These are phyloP conservation scores for Evernia prunastri DNA, from an alignment of 495 filamentous ascomycete genomes.

Conservation along the genomic window DNA sequence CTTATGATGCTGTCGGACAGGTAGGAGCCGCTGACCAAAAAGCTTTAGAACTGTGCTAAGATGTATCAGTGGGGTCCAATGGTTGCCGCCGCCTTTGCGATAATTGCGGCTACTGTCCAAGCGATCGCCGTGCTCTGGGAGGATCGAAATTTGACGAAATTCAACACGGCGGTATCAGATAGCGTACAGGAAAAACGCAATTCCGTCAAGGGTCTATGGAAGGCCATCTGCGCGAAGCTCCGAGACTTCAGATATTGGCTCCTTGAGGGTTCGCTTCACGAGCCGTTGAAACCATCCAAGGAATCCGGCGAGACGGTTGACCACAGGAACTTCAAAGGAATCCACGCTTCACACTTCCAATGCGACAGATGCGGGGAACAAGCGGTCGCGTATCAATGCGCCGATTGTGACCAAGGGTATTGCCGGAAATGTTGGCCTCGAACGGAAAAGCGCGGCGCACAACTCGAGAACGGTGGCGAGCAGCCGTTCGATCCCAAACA, in stretches of 20 bases:
- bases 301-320: neutral
- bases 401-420: neutral
- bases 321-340: neutral
- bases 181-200: neutral
- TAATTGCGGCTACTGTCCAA: neutral
- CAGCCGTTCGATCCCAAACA: neutral
- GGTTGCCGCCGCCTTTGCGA: neutral
- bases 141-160: neutral
- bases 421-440: neutral
- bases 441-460: neutral
- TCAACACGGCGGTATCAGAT: neutral
- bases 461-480: neutral
- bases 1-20: conserved; percentile 6
- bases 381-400: neutral
- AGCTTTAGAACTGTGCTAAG: neutral
- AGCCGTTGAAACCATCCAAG: neutral
- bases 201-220: neutral
- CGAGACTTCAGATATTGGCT: conserved; percentile 3
- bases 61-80: neutral
- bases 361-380: neutral
- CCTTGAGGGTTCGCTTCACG: neutral
- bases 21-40: neutral
- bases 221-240: neutral
- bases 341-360: neutral
- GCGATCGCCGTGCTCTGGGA: neutral